Percentiles rank a stretch among this genome's conserved stretches.
Conservation (phyloP, 1,139 yeast genomes). For the Candida sojae region DNA sequence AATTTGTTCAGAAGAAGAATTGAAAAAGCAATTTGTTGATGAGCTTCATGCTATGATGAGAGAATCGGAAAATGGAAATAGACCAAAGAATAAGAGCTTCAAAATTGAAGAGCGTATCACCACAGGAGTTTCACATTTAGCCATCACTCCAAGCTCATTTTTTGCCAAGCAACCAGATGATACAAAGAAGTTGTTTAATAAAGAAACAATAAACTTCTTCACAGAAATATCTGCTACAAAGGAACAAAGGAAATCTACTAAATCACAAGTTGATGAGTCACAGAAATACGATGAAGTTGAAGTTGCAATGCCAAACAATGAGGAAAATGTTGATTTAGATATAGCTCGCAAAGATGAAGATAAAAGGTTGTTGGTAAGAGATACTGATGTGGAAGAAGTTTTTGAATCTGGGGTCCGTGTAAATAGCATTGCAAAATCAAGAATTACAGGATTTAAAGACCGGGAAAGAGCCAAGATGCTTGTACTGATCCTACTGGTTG, state of each 20-base stretch:
- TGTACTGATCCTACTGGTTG: background rate
- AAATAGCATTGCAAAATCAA: background rate
- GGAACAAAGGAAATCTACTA: background rate
- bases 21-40: background rate
- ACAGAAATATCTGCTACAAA: background rate
- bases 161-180: background rate
- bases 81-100: conserved; percentile 1
- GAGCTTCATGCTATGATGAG: background rate
- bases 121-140: background rate
- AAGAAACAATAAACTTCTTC: background rate
- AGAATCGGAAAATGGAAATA: background rate
- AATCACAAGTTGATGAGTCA: no score
- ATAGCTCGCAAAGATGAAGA: no score
- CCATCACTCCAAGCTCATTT: background rate
- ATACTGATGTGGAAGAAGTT: no score
- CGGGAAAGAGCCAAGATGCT: background rate
- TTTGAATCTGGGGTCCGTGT: background rate
- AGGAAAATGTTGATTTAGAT: no score
- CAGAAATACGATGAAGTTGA: no score
- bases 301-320: no score
- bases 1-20: background rate
- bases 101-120: background rate
- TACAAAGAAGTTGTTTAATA: background rate
- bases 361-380: no score
- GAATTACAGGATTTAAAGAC: background rate